A percentile compares a stretch with the other conserved stretches of the same genome.
phyloP scores from a whole-genome alignment of 345 rosid genomes.

The Cardamine chenopodiifolia region DNA sequence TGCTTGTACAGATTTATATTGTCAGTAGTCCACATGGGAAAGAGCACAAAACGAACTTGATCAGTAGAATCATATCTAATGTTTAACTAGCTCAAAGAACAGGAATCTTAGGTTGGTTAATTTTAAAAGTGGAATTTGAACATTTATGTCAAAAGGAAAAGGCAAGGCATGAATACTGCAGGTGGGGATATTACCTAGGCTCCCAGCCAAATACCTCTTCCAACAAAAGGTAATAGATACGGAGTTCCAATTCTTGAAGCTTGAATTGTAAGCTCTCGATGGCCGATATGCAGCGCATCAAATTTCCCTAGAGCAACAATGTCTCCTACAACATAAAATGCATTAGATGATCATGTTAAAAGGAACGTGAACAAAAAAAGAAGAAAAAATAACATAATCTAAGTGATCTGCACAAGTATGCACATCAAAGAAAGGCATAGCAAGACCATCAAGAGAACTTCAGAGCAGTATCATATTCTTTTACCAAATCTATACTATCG shows the following conservation, averaged over 20 bases:
- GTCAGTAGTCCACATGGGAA: slow-evolving; percentile 1
- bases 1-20: slow-evolving; percentile 35
- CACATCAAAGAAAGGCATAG: slow-evolving; percentile 7
- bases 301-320: slow-evolving; percentile 95
- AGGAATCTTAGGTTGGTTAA: not conserved
- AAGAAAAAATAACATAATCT: no score
- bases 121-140: not conserved
- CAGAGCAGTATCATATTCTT: no score
- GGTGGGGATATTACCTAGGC: slow-evolving; percentile 58
- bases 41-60: not conserved
- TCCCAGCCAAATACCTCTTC: slow-evolving; percentile 96
- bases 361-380: no score
- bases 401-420: not conserved
- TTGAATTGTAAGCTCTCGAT: slow-evolving; percentile 89
- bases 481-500: no score
- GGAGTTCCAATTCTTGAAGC: slow-evolving; percentile 91
- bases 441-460: no score
- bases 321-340: slow-evolving; percentile 63
- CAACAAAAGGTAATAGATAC: slow-evolving; percentile 78
- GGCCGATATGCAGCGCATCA: slow-evolving; percentile 92
- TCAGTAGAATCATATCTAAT: not conserved
- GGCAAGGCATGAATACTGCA: slow-evolving; percentile 15
- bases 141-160: not conserved
- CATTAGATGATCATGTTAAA: not conserved
- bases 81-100: not conserved